Base-by-base conservation (phyloP, 352 stramenopile genomes). In the Pythium insidiosum region DNA sequence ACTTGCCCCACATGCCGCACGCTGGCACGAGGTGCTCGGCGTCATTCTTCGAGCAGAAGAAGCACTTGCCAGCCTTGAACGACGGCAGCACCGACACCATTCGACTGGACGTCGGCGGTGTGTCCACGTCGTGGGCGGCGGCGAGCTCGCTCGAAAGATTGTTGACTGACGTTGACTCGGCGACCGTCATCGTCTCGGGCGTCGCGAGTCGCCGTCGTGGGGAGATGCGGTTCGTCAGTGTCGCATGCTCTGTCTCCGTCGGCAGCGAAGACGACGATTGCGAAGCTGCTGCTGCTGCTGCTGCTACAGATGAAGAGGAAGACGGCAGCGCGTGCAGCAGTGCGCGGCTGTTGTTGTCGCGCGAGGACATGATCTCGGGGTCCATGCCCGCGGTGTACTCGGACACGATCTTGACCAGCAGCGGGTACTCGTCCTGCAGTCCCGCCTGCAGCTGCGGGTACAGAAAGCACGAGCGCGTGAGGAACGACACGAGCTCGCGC, bases 41-140 rank as follows among this genome's bases (percentile, higher is more conserved):
- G 6, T 83, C 76, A 22, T 87, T 88, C 43, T 91, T 88, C 22
- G 72, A 82, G 50, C 79, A 91, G 46, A 91, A 91, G 43, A 91
- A 91, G 38, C 79, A 91, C 38, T 91, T 91, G 13, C 74, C 76
- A 1, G 68, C 61, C 31, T 79, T 87, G 47, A 88, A 88, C 18
- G 76, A 91, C 18, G 76, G 79, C 31, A 91, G 54, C 0, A 89
- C 70, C 2, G 79, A 91, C 18, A 88, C 56, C 54, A 91, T 88
- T 38, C 58, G 74, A 26, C 47, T 50, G 33, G 39, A 47, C 3
- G 22, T 26, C 15, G 44, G 38, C n/a, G 37, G 6, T 26, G 18
- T 43, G 15, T 28, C 12, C 11, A 19, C 6, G 10, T 9, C 16
- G 13, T 11, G 20, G 15, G 15, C 28, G 9, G 28, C 28, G 28